Evolutionary conservation across 306 rosid species (phyloP).

Genomic region (Cicer arietinum): DNA sequence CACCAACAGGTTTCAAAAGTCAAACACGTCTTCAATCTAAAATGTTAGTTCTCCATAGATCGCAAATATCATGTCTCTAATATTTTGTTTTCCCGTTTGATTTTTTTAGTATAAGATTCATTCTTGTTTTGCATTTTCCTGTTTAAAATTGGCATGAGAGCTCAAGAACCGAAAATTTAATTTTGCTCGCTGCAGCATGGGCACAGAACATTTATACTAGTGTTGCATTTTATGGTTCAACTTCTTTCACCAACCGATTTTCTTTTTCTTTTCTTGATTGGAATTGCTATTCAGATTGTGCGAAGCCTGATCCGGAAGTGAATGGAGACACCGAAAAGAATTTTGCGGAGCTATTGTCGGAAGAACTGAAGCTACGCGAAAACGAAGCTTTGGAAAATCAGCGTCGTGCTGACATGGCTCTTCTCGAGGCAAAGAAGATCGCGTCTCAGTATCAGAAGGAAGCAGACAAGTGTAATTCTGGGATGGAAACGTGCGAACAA

Average conservation of each 20-base stretch:
- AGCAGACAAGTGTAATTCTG: conserved; percentile 98
- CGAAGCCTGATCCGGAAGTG: conserved; percentile 88
- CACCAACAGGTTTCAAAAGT: too few species aligned
- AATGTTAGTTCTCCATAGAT: too few species aligned
- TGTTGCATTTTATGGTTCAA: not conserved
- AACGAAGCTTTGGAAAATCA: conserved; percentile 73
- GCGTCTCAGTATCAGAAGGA: conserved; percentile 97
- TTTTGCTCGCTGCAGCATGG: conserved; percentile 23
- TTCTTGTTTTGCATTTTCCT: not conserved
- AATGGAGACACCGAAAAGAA: conserved; percentile 87
- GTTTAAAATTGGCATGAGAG: not conserved
- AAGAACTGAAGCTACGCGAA: conserved; percentile 89
- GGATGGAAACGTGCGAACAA: conserved; percentile 98
- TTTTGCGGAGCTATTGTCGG: conserved; percentile 82
- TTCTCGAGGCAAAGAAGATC: conserved; percentile 94
- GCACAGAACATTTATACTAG: not conserved
- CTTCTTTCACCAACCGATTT: not conserved
- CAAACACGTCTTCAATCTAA: too few species aligned
- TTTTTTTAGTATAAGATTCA: not conserved
- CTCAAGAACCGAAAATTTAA: not conserved
- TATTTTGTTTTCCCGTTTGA: not conserved
- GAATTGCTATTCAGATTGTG: conserved; percentile 69
- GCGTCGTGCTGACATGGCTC: conserved; percentile 84
- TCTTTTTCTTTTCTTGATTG: conserved; percentile 36
- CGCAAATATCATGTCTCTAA: not conserved